A percentile compares a stretch with the other conserved stretches of the same genome.
phyloP scores from a whole-genome alignment of 805 yeast genomes.

The Wickerhamiella qilinensis region DNA sequence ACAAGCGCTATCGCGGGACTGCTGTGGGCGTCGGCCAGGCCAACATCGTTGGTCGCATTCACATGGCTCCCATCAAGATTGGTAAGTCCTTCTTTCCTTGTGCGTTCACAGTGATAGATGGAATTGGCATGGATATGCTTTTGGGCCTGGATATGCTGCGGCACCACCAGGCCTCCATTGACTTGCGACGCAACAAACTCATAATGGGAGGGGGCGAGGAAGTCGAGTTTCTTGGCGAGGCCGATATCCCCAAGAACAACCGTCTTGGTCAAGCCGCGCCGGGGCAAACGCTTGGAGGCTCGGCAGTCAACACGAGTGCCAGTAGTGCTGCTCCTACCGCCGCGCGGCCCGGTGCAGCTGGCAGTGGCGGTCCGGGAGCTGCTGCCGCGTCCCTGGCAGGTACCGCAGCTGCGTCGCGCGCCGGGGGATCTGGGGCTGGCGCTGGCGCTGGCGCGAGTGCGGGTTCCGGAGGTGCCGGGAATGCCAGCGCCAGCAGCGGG shows the following conservation, averaged over 20 bases:
- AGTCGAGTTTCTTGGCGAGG: slow-evolving; percentile 55
- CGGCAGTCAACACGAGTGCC: no score
- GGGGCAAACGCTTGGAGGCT: slow-evolving; percentile 3
- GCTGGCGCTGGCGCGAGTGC: slow-evolving; percentile 1
- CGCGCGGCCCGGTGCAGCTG: slow-evolving; percentile 8
- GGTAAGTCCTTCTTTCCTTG: slow-evolving; percentile 51
- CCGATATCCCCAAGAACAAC: slow-evolving; percentile 40
- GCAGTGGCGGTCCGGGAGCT: neutral
- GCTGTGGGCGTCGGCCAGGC: slow-evolving; percentile 86
- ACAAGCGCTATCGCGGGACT: slow-evolving; percentile 60
- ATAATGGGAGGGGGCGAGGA: slow-evolving; percentile 53
- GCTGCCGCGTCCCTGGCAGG: neutral
- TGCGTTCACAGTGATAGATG: slow-evolving; percentile 55
- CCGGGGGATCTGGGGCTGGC: neutral
- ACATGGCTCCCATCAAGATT: slow-evolving; percentile 71
- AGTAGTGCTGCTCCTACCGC: slow-evolving; percentile 16
- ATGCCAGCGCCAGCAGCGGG: neutral
- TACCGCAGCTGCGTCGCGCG: neutral
- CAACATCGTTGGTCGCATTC: slow-evolving; percentile 67
- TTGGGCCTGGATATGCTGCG: slow-evolving; percentile 83
- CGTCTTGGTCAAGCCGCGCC: slow-evolving; percentile 6
- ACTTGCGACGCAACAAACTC: slow-evolving; percentile 48
- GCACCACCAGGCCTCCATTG: slow-evolving; percentile 72
- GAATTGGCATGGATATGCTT: slow-evolving; percentile 38
- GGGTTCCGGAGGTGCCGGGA: neutral